Evolutionary conservation across 2,329 filamentous ascomycete genomes (phyloP).

Genomic region (Volutella citrinella): DNA sequence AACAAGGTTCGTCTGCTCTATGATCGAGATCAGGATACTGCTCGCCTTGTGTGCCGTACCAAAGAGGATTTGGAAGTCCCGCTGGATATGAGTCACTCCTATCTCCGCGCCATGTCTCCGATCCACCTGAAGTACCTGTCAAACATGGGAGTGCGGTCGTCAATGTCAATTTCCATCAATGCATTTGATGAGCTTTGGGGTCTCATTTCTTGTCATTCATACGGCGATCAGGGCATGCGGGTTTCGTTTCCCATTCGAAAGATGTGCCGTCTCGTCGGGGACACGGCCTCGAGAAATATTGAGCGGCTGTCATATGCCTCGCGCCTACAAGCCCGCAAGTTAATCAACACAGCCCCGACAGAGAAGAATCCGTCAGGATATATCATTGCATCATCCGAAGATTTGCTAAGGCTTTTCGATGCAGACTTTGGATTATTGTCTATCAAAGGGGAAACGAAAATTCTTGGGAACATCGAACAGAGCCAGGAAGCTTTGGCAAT

Average conservation of each 20-base stretch:
- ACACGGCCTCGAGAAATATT: slow-evolving; percentile 82
- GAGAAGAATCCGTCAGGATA: slow-evolving; percentile 83
- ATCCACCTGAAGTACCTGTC: slow-evolving; percentile 83
- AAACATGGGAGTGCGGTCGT: slow-evolving; percentile 90
- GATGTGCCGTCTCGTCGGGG: slow-evolving; percentile 85
- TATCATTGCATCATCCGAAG: slow-evolving; percentile 85
- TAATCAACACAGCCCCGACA: slow-evolving; percentile 82
- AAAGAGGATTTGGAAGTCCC: slow-evolving; percentile 70
- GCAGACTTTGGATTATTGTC: slow-evolving; percentile 84
- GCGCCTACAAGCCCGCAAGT: slow-evolving; percentile 77
- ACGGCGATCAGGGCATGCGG: slow-evolving; percentile 76
- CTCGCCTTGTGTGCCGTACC: slow-evolving; percentile 77
- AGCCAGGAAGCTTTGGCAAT: slow-evolving; percentile 81
- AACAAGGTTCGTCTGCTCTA: slow-evolving; percentile 89
- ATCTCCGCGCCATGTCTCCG: slow-evolving; percentile 85
- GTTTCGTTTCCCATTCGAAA: slow-evolving; percentile 89
- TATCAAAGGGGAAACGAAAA: slow-evolving; percentile 85
- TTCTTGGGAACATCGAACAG: slow-evolving; percentile 70
- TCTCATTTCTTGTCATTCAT: slow-evolving; percentile 80
- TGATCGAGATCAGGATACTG: slow-evolving; percentile 76
- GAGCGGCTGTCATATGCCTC: slow-evolving; percentile 85
- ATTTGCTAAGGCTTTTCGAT: slow-evolving; percentile 78
- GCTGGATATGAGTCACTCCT: slow-evolving; percentile 79
- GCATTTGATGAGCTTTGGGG: slow-evolving; percentile 86
- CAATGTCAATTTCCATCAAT: slow-evolving; percentile 92